Evolutionary conservation across 345 rosid genomes (phyloP), one percentile per base, ranked within the genome.

Genomic region (Eucalyptus curtisii): DNA sequence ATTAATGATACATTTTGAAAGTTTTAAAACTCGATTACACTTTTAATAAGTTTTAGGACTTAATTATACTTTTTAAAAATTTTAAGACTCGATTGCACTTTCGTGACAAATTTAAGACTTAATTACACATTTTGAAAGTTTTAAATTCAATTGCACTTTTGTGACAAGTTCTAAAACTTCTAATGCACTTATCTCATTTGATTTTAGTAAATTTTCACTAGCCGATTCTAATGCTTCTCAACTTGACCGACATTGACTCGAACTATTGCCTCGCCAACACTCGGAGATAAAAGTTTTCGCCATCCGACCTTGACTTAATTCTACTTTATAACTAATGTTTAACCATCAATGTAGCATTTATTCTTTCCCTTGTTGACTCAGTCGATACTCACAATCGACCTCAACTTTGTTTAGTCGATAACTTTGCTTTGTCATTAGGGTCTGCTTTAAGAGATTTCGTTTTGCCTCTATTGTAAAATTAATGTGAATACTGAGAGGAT

Each of bases 61-160:
- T 20, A 20, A 52, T 52, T 52, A 19, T 0, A 52, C 1, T 3
- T 52, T 52, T 52, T 20, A 3, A 52, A 52, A 52, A 0, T 52
- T 52, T 52, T 20, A 52, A 52, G 1, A 19, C 2, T 19, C 0
- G 4, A 52, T 52, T 20, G 2, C 2, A 52, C 10, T 8, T 52
- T 52, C 2, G 0, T 3, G 0, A 52, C 1, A 52, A 52, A 52
- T 19, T 52, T 19, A 52, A 0, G 1, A 52, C 0, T 52, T 52
- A 0, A 52, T 52, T 52, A 52, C 10, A 7, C 0, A 52, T 20
- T 52, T 52, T 20, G 4, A 52, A 52, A 52, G 5, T 20, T 52
- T 52, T 20, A 52, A 52, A 20, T 20, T 52, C 5, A 52, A 52
- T 20, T 52, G 25, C 10, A 20, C 0, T 52, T 52, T 52, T 0